Conservation (phyloP, 805 yeast genomes). For the Metschnikowia gelsemii region DNA sequence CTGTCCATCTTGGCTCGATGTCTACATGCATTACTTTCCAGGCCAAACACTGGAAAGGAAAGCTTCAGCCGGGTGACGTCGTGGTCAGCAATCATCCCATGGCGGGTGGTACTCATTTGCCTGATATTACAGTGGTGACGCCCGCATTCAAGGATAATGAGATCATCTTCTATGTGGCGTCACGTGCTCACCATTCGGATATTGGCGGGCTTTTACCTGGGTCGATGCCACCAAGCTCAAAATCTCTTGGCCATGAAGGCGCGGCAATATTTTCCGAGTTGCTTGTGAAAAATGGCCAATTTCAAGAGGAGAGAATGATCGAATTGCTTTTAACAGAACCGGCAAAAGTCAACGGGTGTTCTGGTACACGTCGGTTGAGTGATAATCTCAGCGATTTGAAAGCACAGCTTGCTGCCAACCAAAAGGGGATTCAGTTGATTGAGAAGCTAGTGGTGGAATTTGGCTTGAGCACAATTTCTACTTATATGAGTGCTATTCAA, state of each 20-base stretch:
- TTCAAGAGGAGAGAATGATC: conserved; percentile 70
- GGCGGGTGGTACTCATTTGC: conserved; percentile 46
- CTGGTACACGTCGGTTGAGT: conserved; percentile 80
- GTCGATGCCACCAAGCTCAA: conserved; percentile 92
- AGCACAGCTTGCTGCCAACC: conserved; percentile 37
- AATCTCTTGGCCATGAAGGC: conserved; percentile 84
- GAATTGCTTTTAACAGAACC: conserved; percentile 69
- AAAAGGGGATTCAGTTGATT: conserved; percentile 18
- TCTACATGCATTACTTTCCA: conserved; percentile 47
- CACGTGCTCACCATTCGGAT: conserved; percentile 95
- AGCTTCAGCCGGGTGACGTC: conserved; percentile 42
- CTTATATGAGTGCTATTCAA: conserved; percentile 23
- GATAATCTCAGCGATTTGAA: conserved; percentile 71
- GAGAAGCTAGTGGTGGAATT: conserved; percentile 20
- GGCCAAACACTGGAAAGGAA: conserved; percentile 39
- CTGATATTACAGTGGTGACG: conserved; percentile 79
- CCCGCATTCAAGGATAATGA: conserved; percentile 64
- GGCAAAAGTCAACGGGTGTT: conserved; percentile 77
- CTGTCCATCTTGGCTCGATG: conserved; percentile 49
- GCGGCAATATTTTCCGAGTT: conserved; percentile 80
- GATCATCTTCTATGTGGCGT: conserved; percentile 81
- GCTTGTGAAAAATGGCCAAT: conserved; percentile 64
- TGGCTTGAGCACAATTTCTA: conserved; percentile 18
- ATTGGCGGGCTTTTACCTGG: conserved; percentile 93
- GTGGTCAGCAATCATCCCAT: conserved; percentile 43